Evolutionary conservation across 805 yeast species (phyloP).

Genomic region (Peterozyma xylosa): DNA sequence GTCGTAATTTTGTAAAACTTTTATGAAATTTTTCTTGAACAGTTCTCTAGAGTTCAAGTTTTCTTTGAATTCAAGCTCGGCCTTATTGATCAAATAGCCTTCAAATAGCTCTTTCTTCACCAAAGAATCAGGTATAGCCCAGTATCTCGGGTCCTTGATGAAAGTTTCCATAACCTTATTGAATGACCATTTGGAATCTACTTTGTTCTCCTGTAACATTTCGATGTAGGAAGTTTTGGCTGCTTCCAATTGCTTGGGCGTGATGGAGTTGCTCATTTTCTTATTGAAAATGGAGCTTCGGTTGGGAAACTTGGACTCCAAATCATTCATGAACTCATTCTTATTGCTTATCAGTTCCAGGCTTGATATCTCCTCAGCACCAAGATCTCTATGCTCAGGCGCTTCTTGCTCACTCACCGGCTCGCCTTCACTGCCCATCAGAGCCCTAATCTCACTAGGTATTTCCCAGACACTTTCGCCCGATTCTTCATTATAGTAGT

Average conservation of each 20-base stretch:
- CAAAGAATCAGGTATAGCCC: conserved; percentile 58
- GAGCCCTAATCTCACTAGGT: conserved; percentile 37
- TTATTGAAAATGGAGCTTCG: conserved; percentile 1
- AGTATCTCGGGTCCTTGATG: conserved; percentile 54
- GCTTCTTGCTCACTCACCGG: conserved; percentile 10
- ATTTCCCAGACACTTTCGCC: conserved; percentile 74
- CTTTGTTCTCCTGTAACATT: conserved; percentile 46
- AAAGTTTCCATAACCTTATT: conserved; percentile 52
- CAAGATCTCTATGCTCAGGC: conserved; percentile 3
- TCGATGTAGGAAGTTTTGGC: conserved; percentile 34
- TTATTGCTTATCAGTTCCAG: not conserved
- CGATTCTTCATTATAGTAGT: conserved; percentile 57
- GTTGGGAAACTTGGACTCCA: conserved; percentile 5
- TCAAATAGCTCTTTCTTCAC: conserved; percentile 58
- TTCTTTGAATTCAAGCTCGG: conserved; percentile 42
- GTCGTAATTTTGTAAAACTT: conserved; percentile 34
- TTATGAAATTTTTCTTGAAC: conserved; percentile 45
- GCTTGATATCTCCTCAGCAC: not conserved
- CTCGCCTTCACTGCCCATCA: conserved; percentile 9
- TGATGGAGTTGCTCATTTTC: not conserved
- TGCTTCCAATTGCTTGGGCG: conserved; percentile 2
- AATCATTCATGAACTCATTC: conserved; percentile 3
- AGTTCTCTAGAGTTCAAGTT: conserved; percentile 46
- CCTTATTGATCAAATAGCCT: conserved; percentile 45
- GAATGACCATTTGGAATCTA: conserved; percentile 75